Evolutionary conservation across 306 rosid species (phyloP), one percentile per base, ranked within the genome.

Genomic region (Cicer judaicum): DNA sequence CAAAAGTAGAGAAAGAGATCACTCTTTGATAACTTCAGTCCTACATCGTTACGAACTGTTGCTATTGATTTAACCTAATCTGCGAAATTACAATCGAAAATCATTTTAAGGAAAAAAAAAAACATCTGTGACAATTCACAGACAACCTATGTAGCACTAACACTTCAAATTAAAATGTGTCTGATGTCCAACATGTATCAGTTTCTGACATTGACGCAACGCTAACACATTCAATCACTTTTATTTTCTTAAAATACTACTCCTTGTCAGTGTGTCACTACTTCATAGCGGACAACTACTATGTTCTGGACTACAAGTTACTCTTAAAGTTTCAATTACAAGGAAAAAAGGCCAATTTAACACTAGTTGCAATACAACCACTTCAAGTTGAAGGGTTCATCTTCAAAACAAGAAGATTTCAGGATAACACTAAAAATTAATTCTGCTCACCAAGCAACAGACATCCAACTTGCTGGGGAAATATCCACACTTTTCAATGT

Each of bases 391-490:
- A 34, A 7, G 4, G 6, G 36, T 75, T 70, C 49, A 74, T 75
- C 78, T 14, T 64, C 54, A 66, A 54, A 74, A 48, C 54, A 16
- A 54, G 5, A 73, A 29, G 41, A 21, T 50, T 50, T 70, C 8
- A 64, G 8, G 9, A 38, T 61, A 53, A 75, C 10, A 84, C 41
- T 61, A 74, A 62, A 24, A 77, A 73, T 8, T n/a, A 74, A 34
- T 14, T 71, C 43, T 16, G 46, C 89, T 89, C 87, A 92, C 97
- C 97, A 92, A 36, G 97, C 82, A 80, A 92, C 87, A 47, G 96
- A 86, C 91, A 92, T 89, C 97, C 97, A 92, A 80, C 96, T 88
- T 2, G 91, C 87, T 0, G 97, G 96, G 6, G 89, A 89, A 85
- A 92, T 78, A 79, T 89, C 96, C 21, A 89, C 87, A 29, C 91